phyloP scores from a whole-genome alignment of 2,329 filamentous ascomycete species.

The Thelonectria blattea region DNA sequence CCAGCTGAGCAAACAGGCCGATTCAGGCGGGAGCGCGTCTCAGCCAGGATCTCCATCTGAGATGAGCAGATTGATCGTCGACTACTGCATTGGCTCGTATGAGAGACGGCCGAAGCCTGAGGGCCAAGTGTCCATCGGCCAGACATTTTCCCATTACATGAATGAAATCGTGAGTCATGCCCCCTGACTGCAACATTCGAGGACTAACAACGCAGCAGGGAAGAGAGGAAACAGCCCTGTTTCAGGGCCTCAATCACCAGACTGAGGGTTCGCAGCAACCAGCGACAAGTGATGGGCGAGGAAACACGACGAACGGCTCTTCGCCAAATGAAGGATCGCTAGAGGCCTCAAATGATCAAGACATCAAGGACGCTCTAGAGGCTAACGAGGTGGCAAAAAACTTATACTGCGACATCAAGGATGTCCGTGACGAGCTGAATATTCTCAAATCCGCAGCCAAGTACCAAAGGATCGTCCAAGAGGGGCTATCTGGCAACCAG shows the following conservation, averaged over 20 bases:
- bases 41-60: conserved; percentile 7
- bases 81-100: conserved; percentile 24
- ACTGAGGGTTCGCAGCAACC: no score
- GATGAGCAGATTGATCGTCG: conserved; percentile 23
- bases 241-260: no score
- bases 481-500: neutral
- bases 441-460: conserved; percentile 24
- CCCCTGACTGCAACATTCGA: neutral
- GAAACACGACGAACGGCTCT: no score
- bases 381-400: conserved; percentile 15
- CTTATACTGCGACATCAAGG: conserved; percentile 35
- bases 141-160: neutral
- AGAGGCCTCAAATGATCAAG: no score
- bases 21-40: neutral
- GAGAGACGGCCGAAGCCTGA: conserved; percentile 9
- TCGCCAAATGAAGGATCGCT: no score
- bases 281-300: no score
- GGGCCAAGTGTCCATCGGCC: neutral
- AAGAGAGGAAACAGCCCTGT: conserved; percentile 16
- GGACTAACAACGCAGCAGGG: conserved; percentile 5
- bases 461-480: conserved; percentile 21
- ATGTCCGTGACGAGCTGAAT: conserved; percentile 33
- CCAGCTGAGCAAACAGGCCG: neutral
- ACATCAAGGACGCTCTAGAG: neutral
- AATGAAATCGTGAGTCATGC: neutral